A percentile compares a stretch with the other conserved stretches of the same genome.
Evolutionary conservation across 2,329 filamentous ascomycete species (phyloP).

Genomic region (Diplocarpon mali): DNA sequence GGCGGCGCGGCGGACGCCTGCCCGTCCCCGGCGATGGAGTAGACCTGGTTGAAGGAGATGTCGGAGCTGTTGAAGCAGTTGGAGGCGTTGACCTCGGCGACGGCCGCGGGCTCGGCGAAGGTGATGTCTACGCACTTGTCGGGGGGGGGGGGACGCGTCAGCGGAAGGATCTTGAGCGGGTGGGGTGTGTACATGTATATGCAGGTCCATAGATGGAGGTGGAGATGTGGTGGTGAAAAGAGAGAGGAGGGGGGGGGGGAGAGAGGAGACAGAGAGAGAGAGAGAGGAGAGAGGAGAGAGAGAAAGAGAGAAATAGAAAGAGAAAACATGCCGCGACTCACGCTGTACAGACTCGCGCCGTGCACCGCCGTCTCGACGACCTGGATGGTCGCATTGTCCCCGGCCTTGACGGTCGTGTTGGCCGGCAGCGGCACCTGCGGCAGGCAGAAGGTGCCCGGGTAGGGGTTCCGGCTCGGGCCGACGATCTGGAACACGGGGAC

Average conservation of each 20-base stretch:
- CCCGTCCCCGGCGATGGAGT: conserved; percentile 42
- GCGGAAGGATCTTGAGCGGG: background rate
- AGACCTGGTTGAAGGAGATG: conserved; percentile 39
- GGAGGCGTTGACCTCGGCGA: conserved; percentile 62
- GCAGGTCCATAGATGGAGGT: background rate
- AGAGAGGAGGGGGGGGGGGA: background rate
- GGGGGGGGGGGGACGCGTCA: conserved; percentile 3
- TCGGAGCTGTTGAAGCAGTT: conserved; percentile 73
- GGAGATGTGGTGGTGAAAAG: background rate
- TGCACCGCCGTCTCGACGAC: conserved; percentile 74
- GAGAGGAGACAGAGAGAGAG: background rate
- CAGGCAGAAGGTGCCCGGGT: conserved; percentile 78
- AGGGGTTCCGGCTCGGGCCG: conserved; percentile 74
- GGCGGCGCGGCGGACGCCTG: conserved; percentile 1
- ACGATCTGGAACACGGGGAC: conserved; percentile 69
- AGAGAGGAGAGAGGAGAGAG: background rate
- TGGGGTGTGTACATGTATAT: background rate
- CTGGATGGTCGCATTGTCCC: conserved; percentile 88
- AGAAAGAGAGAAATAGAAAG: background rate
- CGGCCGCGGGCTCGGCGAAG: conserved; percentile 70
- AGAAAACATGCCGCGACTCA: conserved; percentile 14
- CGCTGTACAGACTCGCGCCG: conserved; percentile 59
- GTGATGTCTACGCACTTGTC: conserved; percentile 85
- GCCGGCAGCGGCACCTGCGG: conserved; percentile 78
- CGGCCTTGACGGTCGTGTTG: conserved; percentile 58